These are phyloP conservation scores for Aspergillus bombycis DNA, from an alignment of 2,329 filamentous ascomycete genomes.

Conservation along the genomic window DNA sequence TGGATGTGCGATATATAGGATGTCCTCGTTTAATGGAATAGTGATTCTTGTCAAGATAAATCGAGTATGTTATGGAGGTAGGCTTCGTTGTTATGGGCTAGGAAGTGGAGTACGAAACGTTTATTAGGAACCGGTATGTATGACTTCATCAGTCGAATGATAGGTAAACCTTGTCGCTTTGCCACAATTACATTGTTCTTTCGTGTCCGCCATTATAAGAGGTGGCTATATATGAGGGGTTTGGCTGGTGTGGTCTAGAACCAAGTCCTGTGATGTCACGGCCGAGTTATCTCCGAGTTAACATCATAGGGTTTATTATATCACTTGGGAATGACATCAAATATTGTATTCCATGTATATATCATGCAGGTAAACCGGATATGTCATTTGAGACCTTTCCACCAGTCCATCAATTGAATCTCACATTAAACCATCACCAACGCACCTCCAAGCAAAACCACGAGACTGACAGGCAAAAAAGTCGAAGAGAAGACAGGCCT, in stretches of 20 bases:
- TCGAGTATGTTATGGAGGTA: neutral
- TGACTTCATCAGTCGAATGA: neutral
- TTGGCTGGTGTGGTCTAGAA: neutral
- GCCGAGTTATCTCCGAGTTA: neutral
- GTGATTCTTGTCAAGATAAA: neutral
- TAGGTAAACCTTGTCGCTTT: neutral
- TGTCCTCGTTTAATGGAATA: neutral
- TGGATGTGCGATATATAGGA: neutral
- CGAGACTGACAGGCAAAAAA: rapidly evolving
- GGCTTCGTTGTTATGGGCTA: no score
- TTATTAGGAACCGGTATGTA: neutral
- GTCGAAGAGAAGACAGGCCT: neutral
- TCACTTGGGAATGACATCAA: neutral
- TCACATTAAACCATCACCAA: neutral
- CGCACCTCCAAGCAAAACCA: neutral
- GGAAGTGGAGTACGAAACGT: neutral
- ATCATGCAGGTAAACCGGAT: neutral
- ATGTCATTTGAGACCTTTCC: neutral
- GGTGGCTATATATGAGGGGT: neutral
- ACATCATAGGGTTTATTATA: neutral
- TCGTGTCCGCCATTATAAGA: neutral
- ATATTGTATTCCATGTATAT: neutral
- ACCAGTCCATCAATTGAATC: no score
- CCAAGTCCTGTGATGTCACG: neutral
- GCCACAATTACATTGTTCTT: neutral